Evolutionary conservation across 257 asterid species (phyloP), one percentile per base, ranked within the genome.

Genomic region (Nicotiana noctiflora): DNA sequence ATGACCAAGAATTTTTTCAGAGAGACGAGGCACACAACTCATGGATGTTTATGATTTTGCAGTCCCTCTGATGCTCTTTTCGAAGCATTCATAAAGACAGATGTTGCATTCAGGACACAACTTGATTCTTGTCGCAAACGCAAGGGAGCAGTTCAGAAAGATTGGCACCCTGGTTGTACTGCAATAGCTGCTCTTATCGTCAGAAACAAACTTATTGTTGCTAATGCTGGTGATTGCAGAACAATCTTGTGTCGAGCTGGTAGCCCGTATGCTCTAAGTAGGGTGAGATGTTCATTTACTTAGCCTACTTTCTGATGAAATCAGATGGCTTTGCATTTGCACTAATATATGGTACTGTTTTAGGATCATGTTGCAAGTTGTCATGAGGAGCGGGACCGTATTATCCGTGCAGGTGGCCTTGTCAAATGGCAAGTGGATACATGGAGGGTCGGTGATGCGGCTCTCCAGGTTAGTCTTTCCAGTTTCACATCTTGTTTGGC

Each of bases 151-250:
- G 63, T 89, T 83, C 83, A 89, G 89, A 95, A 89, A 86, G 92
- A 92, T 74, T 87, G 86, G 79, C 97, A 95, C 87, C 99, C 99
- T 86, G 99, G 98, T 79, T 93, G 99, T 84, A 92, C 98, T 89
- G 99, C 97, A 70, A 81, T 91, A 81, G 88, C 93, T 86, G 89
- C 94, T 77, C 90, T 95, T 76, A 84, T 93, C 72, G 88, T 92
- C 78, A 86, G 86, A 86, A 84, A 91, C 88, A 90, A 87, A 88
- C 88, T 93, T 63, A 90, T 91, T 85, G 94, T 95, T 85, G 99
- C 99, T 84, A 95, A 94, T 91, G 97, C 97, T 75, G 99, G 99
- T 15, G 99, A 95, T 80, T 92, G 99, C 93, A 89, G 96, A 89
- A 83, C 94, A 46, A 90, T 95, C 75, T 64, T 95, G 81, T 92